Conservation (phyloP, 1,284 basidiomycete species). For the Ustilago loliicola region DNA sequence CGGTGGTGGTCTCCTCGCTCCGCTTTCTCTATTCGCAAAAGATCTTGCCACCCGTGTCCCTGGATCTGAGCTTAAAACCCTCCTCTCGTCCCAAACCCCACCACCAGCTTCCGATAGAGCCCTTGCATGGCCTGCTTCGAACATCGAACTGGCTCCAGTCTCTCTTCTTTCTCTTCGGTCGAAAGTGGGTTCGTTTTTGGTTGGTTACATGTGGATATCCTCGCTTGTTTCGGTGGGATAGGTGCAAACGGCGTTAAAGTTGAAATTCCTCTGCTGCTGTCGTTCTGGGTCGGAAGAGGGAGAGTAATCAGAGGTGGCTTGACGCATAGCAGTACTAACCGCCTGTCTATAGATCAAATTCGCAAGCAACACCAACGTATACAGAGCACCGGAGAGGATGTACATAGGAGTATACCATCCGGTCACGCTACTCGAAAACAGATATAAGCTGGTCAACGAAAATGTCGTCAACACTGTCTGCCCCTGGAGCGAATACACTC, state of each 20-base stretch:
- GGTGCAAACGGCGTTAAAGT: conserved; percentile 3
- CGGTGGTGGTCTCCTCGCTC: background rate
- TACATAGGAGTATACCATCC: conserved; percentile 43
- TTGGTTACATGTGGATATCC: background rate
- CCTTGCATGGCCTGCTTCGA: background rate
- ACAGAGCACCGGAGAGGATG: conserved; percentile 19
- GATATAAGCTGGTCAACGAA: conserved; percentile 17
- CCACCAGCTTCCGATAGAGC: too few species aligned
- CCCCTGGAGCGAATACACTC: conserved; percentile 38
- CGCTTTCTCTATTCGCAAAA: background rate
- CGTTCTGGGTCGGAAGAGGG: background rate
- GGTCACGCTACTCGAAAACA: conserved; percentile 13
- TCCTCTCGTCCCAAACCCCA: background rate
- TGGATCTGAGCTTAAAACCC: background rate
- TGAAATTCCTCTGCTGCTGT: background rate
- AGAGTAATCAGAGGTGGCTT: conserved; percentile 5
- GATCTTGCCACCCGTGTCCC: background rate
- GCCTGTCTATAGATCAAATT: conserved; percentile 33
- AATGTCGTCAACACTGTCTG: conserved; percentile 22
- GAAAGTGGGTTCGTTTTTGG: background rate
- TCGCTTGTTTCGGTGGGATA: background rate
- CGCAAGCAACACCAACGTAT: conserved; percentile 32
- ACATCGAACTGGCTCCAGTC: background rate
- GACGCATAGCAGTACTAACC: conserved; percentile 17
- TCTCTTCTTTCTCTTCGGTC: background rate